Percentiles rank a stretch among this genome's conserved stretches.
Conservation (phyloP, 1,139 yeast species). For the Meyerozyma carpophila region DNA sequence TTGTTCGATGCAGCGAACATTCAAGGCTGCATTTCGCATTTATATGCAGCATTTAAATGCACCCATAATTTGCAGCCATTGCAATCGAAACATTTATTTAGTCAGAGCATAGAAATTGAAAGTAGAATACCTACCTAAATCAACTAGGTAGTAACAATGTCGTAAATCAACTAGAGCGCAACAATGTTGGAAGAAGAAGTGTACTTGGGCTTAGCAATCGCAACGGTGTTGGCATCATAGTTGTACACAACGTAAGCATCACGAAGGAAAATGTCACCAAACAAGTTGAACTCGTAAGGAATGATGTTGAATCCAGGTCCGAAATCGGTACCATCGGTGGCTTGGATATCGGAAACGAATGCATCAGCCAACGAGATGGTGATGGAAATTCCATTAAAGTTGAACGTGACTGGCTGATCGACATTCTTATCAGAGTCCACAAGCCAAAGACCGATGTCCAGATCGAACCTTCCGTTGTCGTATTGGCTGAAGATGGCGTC, state of each 20-base stretch:
- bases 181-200: conserved; percentile 4
- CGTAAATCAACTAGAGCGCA: background rate
- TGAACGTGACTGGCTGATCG: conserved; percentile 2
- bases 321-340: background rate
- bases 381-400: conserved; percentile 9
- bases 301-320: conserved; percentile 5
- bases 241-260: conserved; percentile 16
- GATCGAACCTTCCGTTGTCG: background rate
- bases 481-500: conserved; percentile 7
- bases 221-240: conserved; percentile 11
- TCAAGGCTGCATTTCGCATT: no score
- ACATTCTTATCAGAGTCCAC: background rate
- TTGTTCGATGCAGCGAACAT: no score
- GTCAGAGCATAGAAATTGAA: background rate
- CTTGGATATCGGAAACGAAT: background rate
- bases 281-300: no score
- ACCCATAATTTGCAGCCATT: no score
- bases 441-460: background rate
- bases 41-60: no score
- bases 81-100: no score
- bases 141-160: background rate
- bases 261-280: conserved; percentile 17
- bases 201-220: conserved; percentile 13
- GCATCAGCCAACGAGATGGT: conserved; percentile 6
- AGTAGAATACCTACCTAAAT: background rate